Conservation (phyloP, 225 moss, liverwort and hornwort species). For the Marchantia paleacea region DNA sequence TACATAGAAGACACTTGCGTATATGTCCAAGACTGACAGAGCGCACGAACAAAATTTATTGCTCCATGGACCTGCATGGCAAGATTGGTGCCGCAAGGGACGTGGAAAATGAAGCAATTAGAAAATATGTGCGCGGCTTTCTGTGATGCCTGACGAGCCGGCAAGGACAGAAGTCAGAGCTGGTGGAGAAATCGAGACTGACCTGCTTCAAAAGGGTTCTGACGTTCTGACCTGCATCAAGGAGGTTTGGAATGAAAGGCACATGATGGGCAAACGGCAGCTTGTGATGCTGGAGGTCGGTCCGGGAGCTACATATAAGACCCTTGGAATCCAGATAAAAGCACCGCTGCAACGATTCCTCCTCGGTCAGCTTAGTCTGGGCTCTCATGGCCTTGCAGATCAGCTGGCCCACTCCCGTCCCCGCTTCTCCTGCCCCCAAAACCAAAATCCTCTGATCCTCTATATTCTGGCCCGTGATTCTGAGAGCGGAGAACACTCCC, state of each 20-base stretch:
- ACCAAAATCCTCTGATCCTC: conserved; percentile 74
- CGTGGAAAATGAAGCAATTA: no score
- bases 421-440: conserved; percentile 87
- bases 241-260: conserved; percentile 39
- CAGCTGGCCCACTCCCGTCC: conserved; percentile 49
- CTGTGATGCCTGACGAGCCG: no score
- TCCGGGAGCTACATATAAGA: conserved; percentile 47
- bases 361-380: conserved; percentile 23
- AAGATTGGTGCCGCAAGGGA: not conserved
- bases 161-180: not conserved
- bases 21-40: no score
- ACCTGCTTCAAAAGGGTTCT: not conserved
- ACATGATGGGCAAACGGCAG: conserved; percentile 49
- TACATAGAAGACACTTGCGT: no score
- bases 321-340: conserved; percentile 50
- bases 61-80: not conserved
- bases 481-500: conserved; percentile 43
- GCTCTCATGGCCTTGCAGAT: conserved; percentile 35
- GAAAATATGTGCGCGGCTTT: no score
- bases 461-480: conserved; percentile 55
- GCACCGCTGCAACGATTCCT: conserved; percentile 34
- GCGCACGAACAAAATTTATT: no score
- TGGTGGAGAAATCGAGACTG: not conserved
- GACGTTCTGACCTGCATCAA: conserved; percentile 32
- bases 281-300: conserved; percentile 48